Percentiles rank a stretch among this genome's conserved stretches.
Conservation (phyloP, 192 early-diverging fungal genomes). For the Coemansia biformis region DNA sequence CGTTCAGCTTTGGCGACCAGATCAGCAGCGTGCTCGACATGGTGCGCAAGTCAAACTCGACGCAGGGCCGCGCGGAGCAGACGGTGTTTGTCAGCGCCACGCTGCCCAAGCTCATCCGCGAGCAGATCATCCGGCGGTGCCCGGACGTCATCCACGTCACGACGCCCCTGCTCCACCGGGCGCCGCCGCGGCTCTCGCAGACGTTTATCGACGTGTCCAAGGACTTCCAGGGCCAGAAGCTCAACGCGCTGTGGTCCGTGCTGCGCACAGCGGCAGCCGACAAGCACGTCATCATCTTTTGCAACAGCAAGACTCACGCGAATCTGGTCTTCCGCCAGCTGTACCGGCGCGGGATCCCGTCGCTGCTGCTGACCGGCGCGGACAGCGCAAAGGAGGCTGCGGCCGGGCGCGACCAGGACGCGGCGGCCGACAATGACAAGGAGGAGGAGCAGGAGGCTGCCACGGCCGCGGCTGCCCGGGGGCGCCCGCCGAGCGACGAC, state of each 20-base stretch:
- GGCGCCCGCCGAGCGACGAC: slow-evolving; percentile 6
- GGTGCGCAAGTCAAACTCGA: slow-evolving; percentile 36
- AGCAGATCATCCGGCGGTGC: slow-evolving; percentile 52
- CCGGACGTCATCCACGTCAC: slow-evolving; percentile 65
- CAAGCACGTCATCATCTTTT: slow-evolving; percentile 77
- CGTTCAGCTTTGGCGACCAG: slow-evolving; percentile 68
- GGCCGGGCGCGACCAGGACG: too few species aligned
- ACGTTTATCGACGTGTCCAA: slow-evolving; percentile 67
- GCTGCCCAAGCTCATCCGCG: slow-evolving; percentile 62
- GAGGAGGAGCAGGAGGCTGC: too few species aligned
- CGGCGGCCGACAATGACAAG: too few species aligned
- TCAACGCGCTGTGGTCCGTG: slow-evolving; percentile 65
- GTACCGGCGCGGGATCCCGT: slow-evolving; percentile 50
- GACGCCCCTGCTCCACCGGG: slow-evolving; percentile 74
- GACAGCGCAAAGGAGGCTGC: slow-evolving; percentile 6
- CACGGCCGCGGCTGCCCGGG: not conserved
- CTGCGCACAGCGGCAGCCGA: slow-evolving; percentile 60
- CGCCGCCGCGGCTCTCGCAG: slow-evolving; percentile 70
- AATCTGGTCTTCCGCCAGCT: slow-evolving; percentile 55
- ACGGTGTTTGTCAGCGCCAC: slow-evolving; percentile 67
- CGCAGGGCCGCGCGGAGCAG: slow-evolving; percentile 46
- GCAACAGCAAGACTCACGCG: slow-evolving; percentile 67
- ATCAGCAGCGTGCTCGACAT: slow-evolving; percentile 54
- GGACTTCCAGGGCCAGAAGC: slow-evolving; percentile 63
- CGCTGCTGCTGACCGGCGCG: slow-evolving; percentile 51